Base-by-base conservation (phyloP, 805 yeast genomes). In the Starmerella stigmatis region DNA sequence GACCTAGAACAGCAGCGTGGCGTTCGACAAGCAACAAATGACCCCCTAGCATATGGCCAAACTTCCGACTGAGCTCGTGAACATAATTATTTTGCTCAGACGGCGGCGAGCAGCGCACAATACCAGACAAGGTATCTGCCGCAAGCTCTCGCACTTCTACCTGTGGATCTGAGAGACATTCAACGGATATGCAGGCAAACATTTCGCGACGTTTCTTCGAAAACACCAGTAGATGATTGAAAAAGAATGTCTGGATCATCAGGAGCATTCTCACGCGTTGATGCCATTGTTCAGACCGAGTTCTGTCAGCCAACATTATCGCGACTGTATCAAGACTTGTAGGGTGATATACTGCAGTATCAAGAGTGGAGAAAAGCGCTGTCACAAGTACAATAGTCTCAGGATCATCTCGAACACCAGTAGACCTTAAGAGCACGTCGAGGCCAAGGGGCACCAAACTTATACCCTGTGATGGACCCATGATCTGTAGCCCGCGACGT, bases 1-100 rank as follows among this genome's bases (percentile, higher is more conserved):
- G 65, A 0, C 96, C 97, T 20, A 92, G 65, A 0, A 88, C 78
- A 2, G 94, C 86, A 3, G 94, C 94, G 60, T 89, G 97, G 3
- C 86, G 64, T 3, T 64, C 62, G 6, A 73, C 65, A 4, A 40
- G 22, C 7, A 35, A 20, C 1, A 40, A 28, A 3, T 32, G n/a
- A 19, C 21, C 5, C 1, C 27, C 45, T 2, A 79, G 61, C 41
- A 63, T 64, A 36, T 55, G 61, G 12, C 72, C 66, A 49, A 80
- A 74, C 27, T 59, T 59, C 26, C 66, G 65, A 32, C 73, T 19
- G 9, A 50, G 37, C 16, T 11, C 8, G 19, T 26, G 7, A 20
- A 78, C 74, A 32, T 58, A 37, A 33, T 53, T 28, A 65, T 59
- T 36, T 52, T 67, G 51, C 63, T 75, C 47, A 65, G 66, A 39